These are phyloP conservation scores for Onygena corvina DNA, from an alignment of 2,329 filamentous ascomycete species.

Conservation along the genomic window DNA sequence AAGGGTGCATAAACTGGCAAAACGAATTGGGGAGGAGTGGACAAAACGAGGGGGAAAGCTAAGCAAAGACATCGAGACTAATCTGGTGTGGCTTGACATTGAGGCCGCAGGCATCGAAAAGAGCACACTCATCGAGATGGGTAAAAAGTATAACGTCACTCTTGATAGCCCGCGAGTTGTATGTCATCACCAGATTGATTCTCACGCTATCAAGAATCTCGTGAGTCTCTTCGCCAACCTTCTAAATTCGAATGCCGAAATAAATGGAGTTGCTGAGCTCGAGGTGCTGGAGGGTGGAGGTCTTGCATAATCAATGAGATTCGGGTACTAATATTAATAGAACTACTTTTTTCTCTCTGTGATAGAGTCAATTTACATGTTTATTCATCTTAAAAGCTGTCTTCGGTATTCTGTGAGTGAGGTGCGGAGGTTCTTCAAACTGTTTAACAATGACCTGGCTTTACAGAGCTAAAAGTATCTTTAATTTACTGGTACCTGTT, in stretches of 20 bases:
- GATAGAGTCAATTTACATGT: background rate
- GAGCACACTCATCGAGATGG: background rate
- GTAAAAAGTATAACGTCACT: background rate
- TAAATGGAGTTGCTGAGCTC: background rate
- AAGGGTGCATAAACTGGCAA: background rate
- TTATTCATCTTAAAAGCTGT: no score
- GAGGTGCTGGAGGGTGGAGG: background rate
- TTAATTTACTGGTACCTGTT: no score
- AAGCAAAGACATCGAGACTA: background rate
- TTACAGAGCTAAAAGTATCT: no score
- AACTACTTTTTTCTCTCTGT: background rate
- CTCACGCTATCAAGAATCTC: background rate
- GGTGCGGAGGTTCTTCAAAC: no score
- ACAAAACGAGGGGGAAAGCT: background rate
- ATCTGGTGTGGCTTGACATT: slow-evolving; percentile 6
- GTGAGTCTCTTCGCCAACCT: background rate
- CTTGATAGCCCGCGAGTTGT: background rate
- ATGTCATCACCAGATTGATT: slow-evolving; percentile 5
- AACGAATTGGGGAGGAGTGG: background rate
- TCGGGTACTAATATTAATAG: background rate
- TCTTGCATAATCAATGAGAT: background rate
- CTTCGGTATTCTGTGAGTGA: no score
- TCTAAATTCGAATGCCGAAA: background rate
- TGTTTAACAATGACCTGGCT: no score
- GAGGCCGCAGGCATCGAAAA: background rate